A percentile compares a stretch with the other conserved stretches of the same genome.
These are phyloP conservation scores for Cladosporium sp. DNA, from an alignment of 2,329 filamentous ascomycete genomes.

Conservation along the genomic window DNA sequence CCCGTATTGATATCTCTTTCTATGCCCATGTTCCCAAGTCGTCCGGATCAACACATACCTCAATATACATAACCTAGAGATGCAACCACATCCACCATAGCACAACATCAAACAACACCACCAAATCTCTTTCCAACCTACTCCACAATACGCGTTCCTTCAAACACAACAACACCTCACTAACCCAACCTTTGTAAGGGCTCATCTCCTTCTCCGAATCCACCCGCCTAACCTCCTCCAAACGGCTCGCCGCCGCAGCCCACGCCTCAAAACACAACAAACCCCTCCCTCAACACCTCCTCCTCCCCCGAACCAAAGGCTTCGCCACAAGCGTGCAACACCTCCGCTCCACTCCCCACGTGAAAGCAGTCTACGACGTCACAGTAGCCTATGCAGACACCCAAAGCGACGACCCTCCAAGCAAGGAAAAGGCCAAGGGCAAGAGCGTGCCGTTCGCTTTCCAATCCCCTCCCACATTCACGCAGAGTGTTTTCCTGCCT, in stretches of 20 bases:
- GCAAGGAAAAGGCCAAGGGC: not conserved
- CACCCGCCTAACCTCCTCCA: constrained; percentile 55
- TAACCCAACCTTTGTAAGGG: constrained; percentile 40
- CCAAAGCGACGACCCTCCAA: not conserved
- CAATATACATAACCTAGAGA: no score
- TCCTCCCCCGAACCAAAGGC: constrained; percentile 59
- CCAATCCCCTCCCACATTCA: constrained; percentile 31
- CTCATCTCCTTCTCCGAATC: constrained; percentile 62
- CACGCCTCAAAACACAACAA: constrained; percentile 52
- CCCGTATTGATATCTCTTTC: not conserved
- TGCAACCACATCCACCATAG: no score
- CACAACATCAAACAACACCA: no score
- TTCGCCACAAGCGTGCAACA: constrained; percentile 58
- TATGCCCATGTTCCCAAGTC: not conserved
- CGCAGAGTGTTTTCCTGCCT: constrained; percentile 26
- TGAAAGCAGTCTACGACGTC: constrained; percentile 37
- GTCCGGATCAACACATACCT: no score
- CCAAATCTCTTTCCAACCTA: no score
- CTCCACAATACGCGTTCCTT: no score
- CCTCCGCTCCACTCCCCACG: constrained; percentile 35
- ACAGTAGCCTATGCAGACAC: constrained; percentile 35
- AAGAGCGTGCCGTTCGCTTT: constrained; percentile 18
- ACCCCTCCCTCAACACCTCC: constrained; percentile 52
- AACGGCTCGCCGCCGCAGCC: constrained; percentile 47
- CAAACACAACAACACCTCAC: not conserved